Evolutionary conservation across 2,329 filamentous ascomycete genomes (phyloP), one percentile per base, ranked within the genome.

Genomic region (Diaporthe australafricana): DNA sequence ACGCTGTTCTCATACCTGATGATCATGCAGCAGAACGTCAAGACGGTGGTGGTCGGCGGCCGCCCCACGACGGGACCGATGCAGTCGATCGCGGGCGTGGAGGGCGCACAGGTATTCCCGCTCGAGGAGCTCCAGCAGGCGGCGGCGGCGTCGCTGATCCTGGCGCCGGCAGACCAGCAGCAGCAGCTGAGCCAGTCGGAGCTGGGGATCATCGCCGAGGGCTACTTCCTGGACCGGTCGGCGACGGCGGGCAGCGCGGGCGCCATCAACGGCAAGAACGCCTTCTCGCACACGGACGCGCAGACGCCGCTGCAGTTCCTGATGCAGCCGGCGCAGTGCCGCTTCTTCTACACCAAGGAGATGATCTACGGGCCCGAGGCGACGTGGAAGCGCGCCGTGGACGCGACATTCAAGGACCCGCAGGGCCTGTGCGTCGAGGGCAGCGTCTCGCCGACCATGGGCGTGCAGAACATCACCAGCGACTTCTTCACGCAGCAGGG

Each of bases 1-100:
- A 84, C 87, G 17, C 83, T 88, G 47, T 89, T 90, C 77, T 81
- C 82, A 2, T 88, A 90, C 74, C 80, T 89, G 55, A 83, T 89
- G 82, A 85, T 85, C 57, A 80, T 84, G 25, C 83, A 88, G 75
- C 83, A 81, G 47, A 83, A 83, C 66, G 82, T 88, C 20, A 84
- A 84, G 75, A 85, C 84, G 1, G 83, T 86, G n/a, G 82, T 81
- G 3, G 79, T 87, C 38, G 87, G 87, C 63, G 87, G 87, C 1
- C 79, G 80, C 1, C 83, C 83, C 32, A 80, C 80, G 67, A 77
- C 79, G 12, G 83, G 85, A 1, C 79, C 80, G 5, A 87, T 88
- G 77, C 86, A 88, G 76, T 84, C 85, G 45, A 79, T 87, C 42
- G 85, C 82, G 8, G 86, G 85, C 56, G 84, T 85, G 60, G 85